Conservation (phyloP, 2,329 filamentous ascomycete species). For the Leptographium radiaticola region DNA sequence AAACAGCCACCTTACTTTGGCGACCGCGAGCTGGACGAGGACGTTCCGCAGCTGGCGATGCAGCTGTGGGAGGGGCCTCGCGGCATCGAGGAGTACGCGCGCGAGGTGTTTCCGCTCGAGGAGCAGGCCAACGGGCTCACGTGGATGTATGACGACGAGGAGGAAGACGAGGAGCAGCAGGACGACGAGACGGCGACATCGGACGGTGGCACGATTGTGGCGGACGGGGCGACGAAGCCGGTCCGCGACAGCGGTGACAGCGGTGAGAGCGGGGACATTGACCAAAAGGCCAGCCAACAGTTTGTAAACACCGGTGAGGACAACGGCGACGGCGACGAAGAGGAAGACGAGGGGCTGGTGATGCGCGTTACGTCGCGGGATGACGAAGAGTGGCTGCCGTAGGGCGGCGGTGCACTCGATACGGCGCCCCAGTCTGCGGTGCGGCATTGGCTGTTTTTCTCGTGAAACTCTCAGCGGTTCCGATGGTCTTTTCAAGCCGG, state of each 20-base stretch:
- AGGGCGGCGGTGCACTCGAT: constrained; percentile 1
- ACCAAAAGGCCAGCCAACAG: constrained; percentile 15
- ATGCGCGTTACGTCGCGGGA: constrained; percentile 44
- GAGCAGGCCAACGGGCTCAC: constrained; percentile 86
- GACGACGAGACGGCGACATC: constrained; percentile 8
- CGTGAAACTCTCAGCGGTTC: neutral
- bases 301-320: constrained; percentile 32
- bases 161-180: constrained; percentile 22
- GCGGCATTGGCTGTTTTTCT: too few relatives aligned
- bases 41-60: constrained; percentile 62
- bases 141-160: constrained; percentile 62
- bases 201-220: neutral
- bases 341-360: constrained; percentile 42
- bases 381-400: constrained; percentile 48
- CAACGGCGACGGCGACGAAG: constrained; percentile 36
- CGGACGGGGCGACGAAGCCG: too few relatives aligned
- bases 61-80: constrained; percentile 85
- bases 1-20: constrained; percentile 54
- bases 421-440: neutral
- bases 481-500: neutral
- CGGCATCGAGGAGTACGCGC: constrained; percentile 84
- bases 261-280: constrained; percentile 14
- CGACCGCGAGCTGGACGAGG: constrained; percentile 39
- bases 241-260: constrained; percentile 15
- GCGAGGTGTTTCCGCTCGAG: constrained; percentile 87